These are phyloP conservation scores for Urtica urens DNA, from an alignment of 306 rosid species.

Conservation along the genomic window DNA sequence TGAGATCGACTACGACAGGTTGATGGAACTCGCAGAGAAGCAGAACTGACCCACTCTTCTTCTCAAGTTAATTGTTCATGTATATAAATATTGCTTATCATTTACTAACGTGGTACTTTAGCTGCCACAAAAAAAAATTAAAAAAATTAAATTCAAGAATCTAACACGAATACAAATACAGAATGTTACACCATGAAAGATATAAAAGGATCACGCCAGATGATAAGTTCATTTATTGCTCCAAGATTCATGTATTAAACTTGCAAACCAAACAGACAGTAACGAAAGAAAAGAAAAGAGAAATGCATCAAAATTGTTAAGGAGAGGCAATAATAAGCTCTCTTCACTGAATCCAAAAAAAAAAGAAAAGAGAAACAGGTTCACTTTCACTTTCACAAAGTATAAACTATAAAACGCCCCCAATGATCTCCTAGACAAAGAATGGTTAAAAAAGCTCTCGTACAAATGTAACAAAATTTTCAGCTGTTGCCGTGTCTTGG, in stretches of 20 bases:
- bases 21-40: conserved; percentile 51
- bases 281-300: neutral
- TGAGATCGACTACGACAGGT: conserved; percentile 40
- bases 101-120: neutral
- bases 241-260: neutral
- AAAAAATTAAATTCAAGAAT: too few species aligned
- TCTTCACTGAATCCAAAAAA: conserved; percentile 22
- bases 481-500: neutral
- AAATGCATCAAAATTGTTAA: conserved; percentile 9
- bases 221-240: too few species aligned
- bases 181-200: too few species aligned
- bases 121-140: too few species aligned
- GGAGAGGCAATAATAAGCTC: conserved; percentile 29
- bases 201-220: too few species aligned
- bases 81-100: too few species aligned
- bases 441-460: conserved; percentile 3
- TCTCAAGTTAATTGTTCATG: too few species aligned
- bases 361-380: conserved; percentile 1
- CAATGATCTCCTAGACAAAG: neutral
- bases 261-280: conserved; percentile 4
- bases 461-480: neutral
- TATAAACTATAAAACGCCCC: too few species aligned
- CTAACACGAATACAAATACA: neutral
- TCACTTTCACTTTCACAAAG: neutral
- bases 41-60: too few species aligned